Evolutionary conservation across 169 alveolate genomes (phyloP), one percentile per base, ranked within the genome.

Genomic region (Condylostoma magnum): DNA sequence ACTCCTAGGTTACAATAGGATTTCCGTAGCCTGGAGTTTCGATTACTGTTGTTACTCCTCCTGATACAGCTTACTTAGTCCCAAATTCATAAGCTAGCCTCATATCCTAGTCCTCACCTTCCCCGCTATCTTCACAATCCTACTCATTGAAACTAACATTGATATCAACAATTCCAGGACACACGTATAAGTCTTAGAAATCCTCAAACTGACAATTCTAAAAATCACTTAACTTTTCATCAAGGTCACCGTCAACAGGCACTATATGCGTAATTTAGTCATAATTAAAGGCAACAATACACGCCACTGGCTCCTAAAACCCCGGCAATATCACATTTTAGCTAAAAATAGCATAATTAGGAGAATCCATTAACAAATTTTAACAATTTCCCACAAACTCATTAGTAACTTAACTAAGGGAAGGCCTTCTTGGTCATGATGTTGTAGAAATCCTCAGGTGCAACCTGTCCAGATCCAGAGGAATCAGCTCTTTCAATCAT

Each of bases 401-500:
- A 5, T 20, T 25, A n/a, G n/a, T n/a, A 50, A 50, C 20, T 50
- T 15, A 50, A 47, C 90, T 90, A 96, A 52, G 97, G 96, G 72
- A 96, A 95, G 48, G 98, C 93, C 82, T 97, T 96, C 86, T 96
- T 98, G 63, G 99, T 97, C 99, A 97, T 98, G 65, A 98, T 97
- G 82, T 96, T 94, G 90, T 97, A 98, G 88, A 98, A 97, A 82
- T 97, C 99, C 68, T 98, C 99, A 67, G 96, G 94, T 41, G 99
- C 94, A 43, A 98, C 95, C 71, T 96, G 98, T 18, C 67, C 99
- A 67, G 97, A 99, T 1, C 99, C 99, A 79, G 97, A 95, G 43
- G 98, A 86, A 82, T 98, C 99, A 28, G 99, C 99, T 75, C 99
- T 89, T 83, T 97, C 99, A 67, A 97, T 95, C 99, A 97, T 98